Evolutionary conservation across 257 asterid species (phyloP).

Genomic region (Gynochthodes officinalis): DNA sequence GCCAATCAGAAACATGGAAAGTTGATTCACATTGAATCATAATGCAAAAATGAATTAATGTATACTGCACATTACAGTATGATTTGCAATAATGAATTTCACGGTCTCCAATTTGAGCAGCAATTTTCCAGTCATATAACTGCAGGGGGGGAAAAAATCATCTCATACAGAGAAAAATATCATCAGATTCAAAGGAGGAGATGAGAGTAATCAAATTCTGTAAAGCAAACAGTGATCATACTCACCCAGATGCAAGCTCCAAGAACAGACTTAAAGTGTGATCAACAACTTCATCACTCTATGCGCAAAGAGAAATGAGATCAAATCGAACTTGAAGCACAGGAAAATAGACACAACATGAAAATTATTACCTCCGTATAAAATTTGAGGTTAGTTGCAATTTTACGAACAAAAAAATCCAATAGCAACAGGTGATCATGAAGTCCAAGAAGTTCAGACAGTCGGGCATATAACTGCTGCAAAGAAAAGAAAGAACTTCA

Average conservation of each 20-base stretch:
- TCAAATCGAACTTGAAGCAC: neutral
- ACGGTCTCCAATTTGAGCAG: slow-evolving; percentile 91
- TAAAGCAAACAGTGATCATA: slow-evolving; percentile 17
- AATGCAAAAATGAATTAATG: neutral
- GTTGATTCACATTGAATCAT: slow-evolving; percentile 15
- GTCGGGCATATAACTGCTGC: slow-evolving; percentile 95
- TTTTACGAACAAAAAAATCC: slow-evolving; percentile 79
- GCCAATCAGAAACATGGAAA: slow-evolving; percentile 10
- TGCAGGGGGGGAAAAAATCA: slow-evolving; percentile 36
- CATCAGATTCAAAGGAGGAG: neutral
- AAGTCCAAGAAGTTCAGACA: slow-evolving; percentile 94
- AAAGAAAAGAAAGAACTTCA: slow-evolving; percentile 28
- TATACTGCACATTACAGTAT: slow-evolving; percentile 50
- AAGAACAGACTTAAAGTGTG: slow-evolving; percentile 86
- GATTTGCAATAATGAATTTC: slow-evolving; percentile 80
- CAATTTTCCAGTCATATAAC: slow-evolving; percentile 94
- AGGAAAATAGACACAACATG: slow-evolving; percentile 9
- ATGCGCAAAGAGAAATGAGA: slow-evolving; percentile 16
- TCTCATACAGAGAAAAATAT: neutral
- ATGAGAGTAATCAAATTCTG: neutral
- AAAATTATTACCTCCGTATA: slow-evolving; percentile 63
- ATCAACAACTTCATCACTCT: slow-evolving; percentile 13
- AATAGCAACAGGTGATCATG: slow-evolving; percentile 87
- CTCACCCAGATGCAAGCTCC: slow-evolving; percentile 97
- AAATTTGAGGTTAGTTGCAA: slow-evolving; percentile 88